Evolutionary conservation across 2,329 filamentous ascomycete genomes (phyloP).

Genomic region (Diaporthe vexans): DNA sequence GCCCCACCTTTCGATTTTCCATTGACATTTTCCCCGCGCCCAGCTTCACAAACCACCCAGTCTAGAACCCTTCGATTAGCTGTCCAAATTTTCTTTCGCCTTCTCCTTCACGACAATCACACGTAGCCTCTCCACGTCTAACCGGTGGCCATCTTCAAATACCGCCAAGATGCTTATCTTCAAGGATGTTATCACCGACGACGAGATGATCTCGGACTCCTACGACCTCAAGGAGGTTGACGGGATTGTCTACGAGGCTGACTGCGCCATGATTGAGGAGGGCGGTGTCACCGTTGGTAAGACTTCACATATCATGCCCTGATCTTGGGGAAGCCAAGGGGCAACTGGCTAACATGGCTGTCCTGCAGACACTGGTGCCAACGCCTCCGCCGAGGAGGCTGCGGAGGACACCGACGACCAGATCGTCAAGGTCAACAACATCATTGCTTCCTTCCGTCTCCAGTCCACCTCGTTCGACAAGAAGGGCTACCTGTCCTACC

Average conservation of each 20-base stretch:
- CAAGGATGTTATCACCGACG: conserved; percentile 86
- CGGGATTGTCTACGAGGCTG: conserved; percentile 86
- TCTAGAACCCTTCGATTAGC: conserved; percentile 32
- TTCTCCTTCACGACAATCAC: conserved; percentile 32
- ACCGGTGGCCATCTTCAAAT: conserved; percentile 40
- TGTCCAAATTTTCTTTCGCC: conserved; percentile 36
- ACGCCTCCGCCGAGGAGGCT: conserved; percentile 93
- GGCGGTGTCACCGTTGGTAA: conserved; percentile 80
- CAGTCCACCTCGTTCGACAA: conserved; percentile 86
- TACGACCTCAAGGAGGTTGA: conserved; percentile 87
- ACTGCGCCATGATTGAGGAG: conserved; percentile 91
- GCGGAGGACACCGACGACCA: conserved; percentile 81
- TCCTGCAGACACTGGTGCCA: conserved; percentile 85
- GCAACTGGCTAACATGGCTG: neutral
- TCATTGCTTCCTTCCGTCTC: conserved; percentile 93
- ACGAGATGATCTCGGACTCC: conserved; percentile 98
- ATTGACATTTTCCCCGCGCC: conserved; percentile 42
- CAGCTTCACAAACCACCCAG: conserved; percentile 31
- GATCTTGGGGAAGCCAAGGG: neutral
- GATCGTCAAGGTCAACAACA: conserved; percentile 86
- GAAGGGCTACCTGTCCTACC: conserved; percentile 84
- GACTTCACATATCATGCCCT: conserved; percentile 54
- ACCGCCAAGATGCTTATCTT: conserved; percentile 80
- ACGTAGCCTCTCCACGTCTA: conserved; percentile 37
- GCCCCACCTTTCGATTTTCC: conserved; percentile 37